Percentiles rank a stretch among this genome's conserved stretches.
phyloP scores from a whole-genome alignment of 73 alveolate genomes.

The Symbiodinium pilosum region DNA sequence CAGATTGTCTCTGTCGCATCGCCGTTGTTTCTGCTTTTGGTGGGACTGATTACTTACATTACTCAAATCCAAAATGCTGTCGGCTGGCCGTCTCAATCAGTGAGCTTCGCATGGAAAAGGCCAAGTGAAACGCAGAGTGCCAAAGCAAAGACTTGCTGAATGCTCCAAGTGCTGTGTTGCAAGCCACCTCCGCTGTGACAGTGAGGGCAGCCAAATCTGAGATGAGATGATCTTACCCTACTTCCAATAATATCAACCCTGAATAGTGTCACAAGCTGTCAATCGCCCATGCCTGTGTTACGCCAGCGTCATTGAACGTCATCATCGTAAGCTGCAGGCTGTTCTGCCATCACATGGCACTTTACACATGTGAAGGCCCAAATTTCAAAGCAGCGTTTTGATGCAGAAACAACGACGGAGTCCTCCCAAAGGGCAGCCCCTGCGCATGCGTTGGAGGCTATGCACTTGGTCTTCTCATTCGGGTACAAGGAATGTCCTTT shows the following conservation, averaged over 20 bases:
- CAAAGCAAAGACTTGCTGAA: constrained; percentile 7
- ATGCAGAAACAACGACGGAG: background rate
- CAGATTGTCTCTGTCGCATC: background rate
- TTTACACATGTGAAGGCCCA: background rate
- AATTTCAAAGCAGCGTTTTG: background rate
- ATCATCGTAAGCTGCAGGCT: background rate
- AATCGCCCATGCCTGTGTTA: background rate
- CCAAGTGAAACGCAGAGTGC: constrained; percentile 4
- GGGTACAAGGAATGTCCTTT: constrained; percentile 5
- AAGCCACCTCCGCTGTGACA: constrained; percentile 14
- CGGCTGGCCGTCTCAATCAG: background rate
- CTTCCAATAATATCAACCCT: background rate
- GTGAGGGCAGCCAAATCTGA: no score
- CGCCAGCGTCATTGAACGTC: background rate
- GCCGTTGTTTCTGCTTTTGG: background rate
- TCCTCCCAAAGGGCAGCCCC: constrained; percentile 54
- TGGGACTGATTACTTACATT: no score
- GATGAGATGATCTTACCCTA: background rate
- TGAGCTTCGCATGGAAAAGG: background rate
- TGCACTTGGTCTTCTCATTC: constrained; percentile 22
- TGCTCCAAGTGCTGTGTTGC: constrained; percentile 18
- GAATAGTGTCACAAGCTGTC: no score
- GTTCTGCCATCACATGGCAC: background rate
- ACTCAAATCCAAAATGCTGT: background rate
- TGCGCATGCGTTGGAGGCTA: constrained; percentile 28